Percentiles rank a stretch among this genome's conserved stretches.
These are phyloP conservation scores for Pyrrhoderma lamaoense DNA, from an alignment of 1,284 basidiomycete species.

Conservation along the genomic window DNA sequence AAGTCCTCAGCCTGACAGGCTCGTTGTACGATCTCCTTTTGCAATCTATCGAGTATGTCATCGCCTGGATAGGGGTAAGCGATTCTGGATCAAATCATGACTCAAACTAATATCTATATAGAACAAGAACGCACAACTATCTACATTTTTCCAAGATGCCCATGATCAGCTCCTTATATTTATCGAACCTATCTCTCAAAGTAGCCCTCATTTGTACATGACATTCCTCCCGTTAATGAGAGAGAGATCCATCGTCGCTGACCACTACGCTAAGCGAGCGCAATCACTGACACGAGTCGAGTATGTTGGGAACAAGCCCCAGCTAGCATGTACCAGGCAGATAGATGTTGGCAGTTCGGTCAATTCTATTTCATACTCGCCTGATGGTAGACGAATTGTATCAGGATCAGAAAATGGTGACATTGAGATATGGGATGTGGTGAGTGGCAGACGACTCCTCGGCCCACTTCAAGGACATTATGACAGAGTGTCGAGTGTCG, in stretches of 20 bases:
- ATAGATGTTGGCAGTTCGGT: neutral
- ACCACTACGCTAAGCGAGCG: neutral
- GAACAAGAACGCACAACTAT: no score
- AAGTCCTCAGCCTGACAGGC: neutral
- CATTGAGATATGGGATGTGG: neutral
- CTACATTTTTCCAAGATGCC: no score
- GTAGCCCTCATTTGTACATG: conserved; percentile 2
- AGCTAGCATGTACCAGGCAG: no score
- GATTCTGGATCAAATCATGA: no score
- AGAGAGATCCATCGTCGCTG: conserved; percentile 1
- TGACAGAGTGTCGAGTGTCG: neutral
- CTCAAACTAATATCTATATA: no score
- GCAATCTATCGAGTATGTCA: no score
- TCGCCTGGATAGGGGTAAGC: no score
- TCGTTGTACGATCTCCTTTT: neutral
- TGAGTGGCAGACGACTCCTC: neutral
- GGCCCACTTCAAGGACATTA: no score
- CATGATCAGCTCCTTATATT: neutral
- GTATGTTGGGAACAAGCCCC: no score
- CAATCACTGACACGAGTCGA: no score
- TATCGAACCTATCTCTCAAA: neutral
- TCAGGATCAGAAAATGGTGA: neutral
- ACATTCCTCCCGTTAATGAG: conserved; percentile 15
- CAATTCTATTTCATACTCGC: neutral
- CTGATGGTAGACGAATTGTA: neutral